Evolutionary conservation across 2,329 filamentous ascomycete genomes (phyloP), one percentile per base, ranked within the genome.

Genomic region (Colletotrichum agaves): DNA sequence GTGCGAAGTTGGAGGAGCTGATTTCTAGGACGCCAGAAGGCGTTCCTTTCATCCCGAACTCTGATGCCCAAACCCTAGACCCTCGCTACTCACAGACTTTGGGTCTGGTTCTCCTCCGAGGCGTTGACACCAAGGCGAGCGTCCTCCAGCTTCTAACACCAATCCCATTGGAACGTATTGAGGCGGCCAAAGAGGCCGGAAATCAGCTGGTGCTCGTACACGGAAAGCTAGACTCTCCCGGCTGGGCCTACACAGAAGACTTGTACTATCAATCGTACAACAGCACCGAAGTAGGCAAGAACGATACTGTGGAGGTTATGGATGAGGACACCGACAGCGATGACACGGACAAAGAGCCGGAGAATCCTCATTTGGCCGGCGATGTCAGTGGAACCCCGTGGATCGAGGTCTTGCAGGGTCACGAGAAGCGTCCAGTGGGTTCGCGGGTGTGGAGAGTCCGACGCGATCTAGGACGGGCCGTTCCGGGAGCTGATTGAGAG

Each of bases 241-340:
- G 83, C 3, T 93, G 90, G 90, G 88, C 89, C 1, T 92, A 91
- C 69, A 87, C 87, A 0, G 90, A 93, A 74, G 87, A 90, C 39
- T 71, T 89, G 15, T 84, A 88, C 70, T 72, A 76, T 35, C 76
- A 75, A 70, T 75, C 78, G 13, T 74, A 70, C 13, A 52, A 52
- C 35, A 65, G 53, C 21, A 49, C 61, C 7, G 74, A 72, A 13
- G 57, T 61, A 2, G 73, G 76, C 4, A 62, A 63, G 11, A 70
- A 77, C 6, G 78, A 80, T 10, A 73, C 69, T 10, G 73, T 76
- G 33, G 78, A 81, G 37, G 70, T 75, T 1, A 76, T 74, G 23
- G 77, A 78, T 4, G 79, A 78, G 17, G 79, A 78, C 3, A 77
- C 75, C 0, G 78, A 75, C 15, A 76, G 78, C 2, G 78, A 79